Evolutionary conservation across 1,139 yeast genomes (phyloP), one percentile per base, ranked within the genome.

Genomic region (Hemisphaericaspora subhashii): DNA sequence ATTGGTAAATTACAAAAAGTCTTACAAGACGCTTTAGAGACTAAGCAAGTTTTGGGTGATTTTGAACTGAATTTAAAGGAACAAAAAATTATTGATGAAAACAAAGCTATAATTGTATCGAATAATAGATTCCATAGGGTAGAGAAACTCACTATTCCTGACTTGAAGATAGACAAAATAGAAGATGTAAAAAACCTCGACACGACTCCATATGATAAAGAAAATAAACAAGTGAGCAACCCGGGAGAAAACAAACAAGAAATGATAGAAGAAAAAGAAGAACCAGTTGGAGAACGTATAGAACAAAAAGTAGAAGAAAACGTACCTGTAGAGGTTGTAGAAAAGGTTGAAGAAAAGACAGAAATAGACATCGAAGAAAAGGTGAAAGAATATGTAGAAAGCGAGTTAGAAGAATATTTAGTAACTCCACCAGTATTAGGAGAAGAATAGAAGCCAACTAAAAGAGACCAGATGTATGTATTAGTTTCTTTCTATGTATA

Each of bases 171-270:
- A 0, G 58, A 55, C 4, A 46, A 37, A 11, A 51, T 57, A 37
- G 65, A 54, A 42, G 64, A 60, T 36, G 66, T 60, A 4, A 40
- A 45, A n/a, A 50, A 59, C 25, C 51, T 53, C 3, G 66, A 61
- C 37, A 39, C 50, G 11, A 42, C 53, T 16, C 52, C 55, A 3
- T 57, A 59, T 38, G 15, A 24, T 2, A 29, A 29, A 9, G n/a
- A 29, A 16, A 18, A 18, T 14, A 5, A 23, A 18, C 23, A 29
- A 11, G 25, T 15, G 5, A 23, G 12, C 6, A 23, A 12, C 6
- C 12, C 5, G 11, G 25, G 25, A 6, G 25, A 23, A 23, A 11
- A 11, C 12, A 15, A 17, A 27, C 12, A 10, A 11, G 46, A 48
- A 35, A 49, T 39, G 31, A 34, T 29, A 12, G 32, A 28, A 31